Conservation (phyloP, 2,329 filamentous ascomycete genomes). For the Huntiella moniliformis region DNA sequence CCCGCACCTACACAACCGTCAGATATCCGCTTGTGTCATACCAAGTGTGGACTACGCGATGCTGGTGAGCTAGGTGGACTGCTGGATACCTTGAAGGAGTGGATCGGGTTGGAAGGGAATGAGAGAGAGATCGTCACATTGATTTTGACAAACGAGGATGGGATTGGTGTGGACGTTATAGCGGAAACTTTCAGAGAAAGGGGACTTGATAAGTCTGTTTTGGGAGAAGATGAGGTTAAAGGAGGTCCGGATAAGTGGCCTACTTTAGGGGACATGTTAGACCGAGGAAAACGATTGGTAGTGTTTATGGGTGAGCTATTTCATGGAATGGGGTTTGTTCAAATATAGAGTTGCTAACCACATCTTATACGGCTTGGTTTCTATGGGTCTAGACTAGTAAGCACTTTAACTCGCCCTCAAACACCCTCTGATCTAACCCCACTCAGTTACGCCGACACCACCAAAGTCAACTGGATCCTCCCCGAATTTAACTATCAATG, state of each 20-base stretch:
- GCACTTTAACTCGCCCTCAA: background rate
- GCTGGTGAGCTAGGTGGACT: slow-evolving; percentile 37
- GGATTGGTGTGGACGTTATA: slow-evolving; percentile 35
- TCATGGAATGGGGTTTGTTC: background rate
- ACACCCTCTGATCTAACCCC: background rate
- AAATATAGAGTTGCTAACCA: no score
- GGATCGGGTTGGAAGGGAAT: slow-evolving; percentile 32
- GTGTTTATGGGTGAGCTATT: slow-evolving; percentile 44
- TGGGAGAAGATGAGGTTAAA: slow-evolving; percentile 21
- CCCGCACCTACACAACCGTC: background rate
- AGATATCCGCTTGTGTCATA: slow-evolving; percentile 43
- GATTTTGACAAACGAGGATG: slow-evolving; percentile 43
- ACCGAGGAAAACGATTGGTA: slow-evolving; percentile 41
- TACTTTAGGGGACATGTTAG: slow-evolving; percentile 48
- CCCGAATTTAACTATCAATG: slow-evolving; percentile 48
- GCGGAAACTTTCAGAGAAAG: slow-evolving; percentile 33
- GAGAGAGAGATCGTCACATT: slow-evolving; percentile 43
- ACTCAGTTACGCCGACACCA: slow-evolving; percentile 25
- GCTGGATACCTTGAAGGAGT: slow-evolving; percentile 37
- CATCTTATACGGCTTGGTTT: no score
- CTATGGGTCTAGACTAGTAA: background rate
- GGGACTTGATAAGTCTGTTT: slow-evolving; percentile 35
- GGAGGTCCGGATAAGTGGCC: slow-evolving; percentile 41
- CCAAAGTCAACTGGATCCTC: slow-evolving; percentile 40
- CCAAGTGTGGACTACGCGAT: slow-evolving; percentile 39